Conservation (phyloP, 495 filamentous ascomycete genomes). For the Hamigera avellanea region DNA sequence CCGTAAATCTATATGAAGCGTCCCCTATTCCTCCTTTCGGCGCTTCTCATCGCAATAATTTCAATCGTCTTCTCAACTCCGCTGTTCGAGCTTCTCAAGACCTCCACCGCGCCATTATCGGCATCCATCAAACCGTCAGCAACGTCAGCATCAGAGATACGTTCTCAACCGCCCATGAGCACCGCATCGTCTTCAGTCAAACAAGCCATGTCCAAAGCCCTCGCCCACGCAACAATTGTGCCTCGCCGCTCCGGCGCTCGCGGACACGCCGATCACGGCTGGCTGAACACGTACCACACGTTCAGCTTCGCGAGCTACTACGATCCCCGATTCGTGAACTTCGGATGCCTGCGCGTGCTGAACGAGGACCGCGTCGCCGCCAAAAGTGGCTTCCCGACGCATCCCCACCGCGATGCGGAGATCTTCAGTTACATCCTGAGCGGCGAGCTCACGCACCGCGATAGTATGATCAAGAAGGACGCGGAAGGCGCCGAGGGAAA, state of each 20-base stretch:
- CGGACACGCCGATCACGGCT: constrained; percentile 67
- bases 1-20: too few relatives aligned
- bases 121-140: too few relatives aligned
- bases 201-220: constrained; percentile 26
- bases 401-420: constrained; percentile 70
- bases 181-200: too few relatives aligned
- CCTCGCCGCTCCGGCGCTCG: constrained; percentile 48
- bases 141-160: too few relatives aligned
- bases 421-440: constrained; percentile 75
- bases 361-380: constrained; percentile 71
- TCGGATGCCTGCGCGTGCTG: constrained; percentile 63
- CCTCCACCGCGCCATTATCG: too few relatives aligned
- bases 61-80: too few relatives aligned
- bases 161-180: too few relatives aligned
- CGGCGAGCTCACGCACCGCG: constrained; percentile 72
- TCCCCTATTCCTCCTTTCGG: too few relatives aligned
- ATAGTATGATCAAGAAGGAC: constrained; percentile 55
- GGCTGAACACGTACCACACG: constrained; percentile 77
- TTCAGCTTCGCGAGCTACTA: constrained; percentile 71
- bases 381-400: constrained; percentile 62
- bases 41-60: too few relatives aligned
- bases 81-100: too few relatives aligned
- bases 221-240: constrained; percentile 51
- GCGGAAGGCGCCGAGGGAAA: constrained; percentile 37
- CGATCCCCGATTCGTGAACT: constrained; percentile 49